Evolutionary conservation across 257 asterid species (phyloP).

Genomic region (Petunia axillaris): DNA sequence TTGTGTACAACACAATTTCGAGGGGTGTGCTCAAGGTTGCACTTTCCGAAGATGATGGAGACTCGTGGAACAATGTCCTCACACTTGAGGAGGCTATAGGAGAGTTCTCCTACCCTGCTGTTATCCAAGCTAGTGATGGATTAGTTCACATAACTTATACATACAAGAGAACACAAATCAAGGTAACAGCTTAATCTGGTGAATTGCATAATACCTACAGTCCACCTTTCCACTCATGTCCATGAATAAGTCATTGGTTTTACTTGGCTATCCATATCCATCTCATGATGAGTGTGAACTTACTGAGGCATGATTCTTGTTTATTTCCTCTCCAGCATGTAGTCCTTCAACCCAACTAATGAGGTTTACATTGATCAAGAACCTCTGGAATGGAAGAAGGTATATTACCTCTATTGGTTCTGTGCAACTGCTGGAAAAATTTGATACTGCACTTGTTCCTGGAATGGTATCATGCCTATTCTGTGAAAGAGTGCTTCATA

Average conservation of each 20-base stretch:
- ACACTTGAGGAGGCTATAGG: slow-evolving; percentile 72
- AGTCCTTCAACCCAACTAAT: slow-evolving; percentile 55
- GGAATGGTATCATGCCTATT: background rate
- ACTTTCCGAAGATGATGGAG: slow-evolving; percentile 80
- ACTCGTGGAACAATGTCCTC: slow-evolving; percentile 72
- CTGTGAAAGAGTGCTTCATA: background rate
- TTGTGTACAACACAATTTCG: slow-evolving; percentile 81
- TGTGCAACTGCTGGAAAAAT: background rate
- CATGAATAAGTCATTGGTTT: background rate
- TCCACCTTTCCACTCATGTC: background rate
- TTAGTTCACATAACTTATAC: slow-evolving; percentile 88
- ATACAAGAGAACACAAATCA: slow-evolving; percentile 80
- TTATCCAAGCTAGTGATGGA: slow-evolving; percentile 77
- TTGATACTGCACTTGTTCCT: background rate
- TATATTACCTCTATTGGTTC: background rate
- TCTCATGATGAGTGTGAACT: background rate
- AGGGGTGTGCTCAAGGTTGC: slow-evolving; percentile 85
- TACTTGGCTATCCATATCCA: background rate
- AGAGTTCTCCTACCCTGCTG: slow-evolving; percentile 97
- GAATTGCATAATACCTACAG: background rate
- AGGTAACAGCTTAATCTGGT: slow-evolving; percentile 50
- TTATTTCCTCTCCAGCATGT: slow-evolving; percentile 56
- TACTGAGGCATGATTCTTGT: background rate
- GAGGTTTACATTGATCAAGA: slow-evolving; percentile 10
- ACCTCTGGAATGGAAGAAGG: background rate